Conservation (phyloP, 805 yeast genomes). For the Kazachstania bromeliacearum region DNA sequence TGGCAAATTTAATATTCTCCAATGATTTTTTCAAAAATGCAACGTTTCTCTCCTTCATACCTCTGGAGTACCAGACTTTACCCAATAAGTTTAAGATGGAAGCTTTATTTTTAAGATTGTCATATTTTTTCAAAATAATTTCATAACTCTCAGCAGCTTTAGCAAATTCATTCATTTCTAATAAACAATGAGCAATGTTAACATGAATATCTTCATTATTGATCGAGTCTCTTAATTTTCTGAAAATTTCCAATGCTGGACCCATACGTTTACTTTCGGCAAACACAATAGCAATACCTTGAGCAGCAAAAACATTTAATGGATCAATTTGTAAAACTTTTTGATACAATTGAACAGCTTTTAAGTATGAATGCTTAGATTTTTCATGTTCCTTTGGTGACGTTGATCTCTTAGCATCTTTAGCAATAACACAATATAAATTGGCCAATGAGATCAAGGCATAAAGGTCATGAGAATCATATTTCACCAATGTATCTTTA, state of each 20-base stretch:
- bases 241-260: constrained; percentile 74
- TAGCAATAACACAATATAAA: constrained; percentile 71
- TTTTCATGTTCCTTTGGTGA: constrained; percentile 34
- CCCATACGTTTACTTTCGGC: constrained; percentile 73
- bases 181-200: constrained; percentile 79
- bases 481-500: constrained; percentile 72
- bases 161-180: constrained; percentile 71
- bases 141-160: constrained; percentile 88
- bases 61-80: constrained; percentile 82
- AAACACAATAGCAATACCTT: constrained; percentile 88
- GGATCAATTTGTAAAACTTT: constrained; percentile 82
- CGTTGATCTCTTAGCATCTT: constrained; percentile 49
- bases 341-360: constrained; percentile 88
- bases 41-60: constrained; percentile 53
- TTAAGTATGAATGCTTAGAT: constrained; percentile 64
- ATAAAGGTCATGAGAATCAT: constrained; percentile 81
- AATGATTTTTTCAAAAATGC: constrained; percentile 54
- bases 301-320: constrained; percentile 89
- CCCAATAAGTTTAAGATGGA: constrained; percentile 66
- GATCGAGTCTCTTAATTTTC: constrained; percentile 83
- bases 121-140: constrained; percentile 58
- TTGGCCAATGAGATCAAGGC: constrained; percentile 87
- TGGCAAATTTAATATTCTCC: constrained; percentile 53
- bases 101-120: constrained; percentile 51
- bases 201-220: constrained; percentile 75